Conservation (phyloP, 768 basidiomycete genomes). For the Lactarius hengduanensis region DNA sequence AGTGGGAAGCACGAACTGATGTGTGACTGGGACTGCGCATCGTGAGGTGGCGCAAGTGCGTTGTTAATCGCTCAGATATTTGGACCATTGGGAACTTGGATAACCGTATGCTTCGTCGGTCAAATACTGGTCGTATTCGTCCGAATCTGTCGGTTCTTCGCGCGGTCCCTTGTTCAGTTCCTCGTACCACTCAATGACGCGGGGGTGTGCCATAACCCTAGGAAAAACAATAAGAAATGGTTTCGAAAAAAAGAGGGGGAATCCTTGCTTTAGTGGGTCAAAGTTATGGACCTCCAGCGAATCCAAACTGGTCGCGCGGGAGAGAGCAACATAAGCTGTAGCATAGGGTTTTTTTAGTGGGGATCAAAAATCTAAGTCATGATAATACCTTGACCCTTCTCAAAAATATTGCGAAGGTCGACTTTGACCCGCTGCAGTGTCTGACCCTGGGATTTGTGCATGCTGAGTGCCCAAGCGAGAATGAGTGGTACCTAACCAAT, state of each 20-base stretch:
- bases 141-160: neutral
- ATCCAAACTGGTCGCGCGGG: slow-evolving; percentile 65
- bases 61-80: neutral
- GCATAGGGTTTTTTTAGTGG: neutral
- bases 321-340: slow-evolving; percentile 68
- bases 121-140: neutral
- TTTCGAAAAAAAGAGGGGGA: neutral
- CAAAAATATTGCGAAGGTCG: slow-evolving; percentile 73
- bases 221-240: slow-evolving; percentile 1
- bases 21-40: too few relatives aligned
- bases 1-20: neutral
- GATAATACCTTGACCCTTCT: slow-evolving; percentile 67
- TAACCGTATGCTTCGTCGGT: neutral
- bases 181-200: slow-evolving; percentile 54
- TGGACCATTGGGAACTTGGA: neutral
- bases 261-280: slow-evolving; percentile 51
- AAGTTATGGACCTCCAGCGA: slow-evolving; percentile 68
- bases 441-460: slow-evolving; percentile 91
- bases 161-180: neutral
- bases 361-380: neutral
- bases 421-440: slow-evolving; percentile 83
- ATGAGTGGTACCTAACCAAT: slow-evolving; percentile 51
- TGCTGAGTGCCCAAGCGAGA: slow-evolving; percentile 83
- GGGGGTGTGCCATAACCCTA: slow-evolving; percentile 62
- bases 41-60: neutral